Evolutionary conservation across 2,329 filamentous ascomycete genomes (phyloP).

Genomic region (Colletotrichum musicola): DNA sequence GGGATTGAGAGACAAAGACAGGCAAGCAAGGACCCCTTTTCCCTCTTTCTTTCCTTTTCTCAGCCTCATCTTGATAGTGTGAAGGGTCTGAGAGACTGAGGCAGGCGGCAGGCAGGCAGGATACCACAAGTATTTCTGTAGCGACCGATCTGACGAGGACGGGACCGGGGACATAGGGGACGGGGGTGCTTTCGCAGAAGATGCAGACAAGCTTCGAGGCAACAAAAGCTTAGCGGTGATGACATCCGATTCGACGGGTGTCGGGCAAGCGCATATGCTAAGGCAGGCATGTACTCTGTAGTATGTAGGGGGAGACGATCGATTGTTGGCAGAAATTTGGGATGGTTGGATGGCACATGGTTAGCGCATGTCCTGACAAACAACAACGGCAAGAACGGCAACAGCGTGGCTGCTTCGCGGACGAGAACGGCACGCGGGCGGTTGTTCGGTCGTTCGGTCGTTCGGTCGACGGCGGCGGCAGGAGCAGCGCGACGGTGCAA

Average conservation of each 20-base stretch:
- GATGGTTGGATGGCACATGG: not conserved
- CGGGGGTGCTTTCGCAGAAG: constrained; percentile 20
- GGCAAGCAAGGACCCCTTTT: not conserved
- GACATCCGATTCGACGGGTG: constrained; percentile 23
- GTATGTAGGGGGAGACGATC: not conserved
- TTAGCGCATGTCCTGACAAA: constrained; percentile 17
- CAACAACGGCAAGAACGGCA: constrained; percentile 29
- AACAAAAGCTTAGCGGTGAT: constrained; percentile 38
- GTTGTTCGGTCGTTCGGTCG: not conserved
- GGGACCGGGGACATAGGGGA: constrained; percentile 16
- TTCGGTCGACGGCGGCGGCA: not conserved
- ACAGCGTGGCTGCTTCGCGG: constrained; percentile 22
- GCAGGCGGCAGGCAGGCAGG: not conserved
- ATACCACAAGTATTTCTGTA: not conserved
- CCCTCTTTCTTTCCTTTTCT: constrained; percentile 6
- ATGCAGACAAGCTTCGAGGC: constrained; percentile 39
- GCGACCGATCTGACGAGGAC: constrained; percentile 8
- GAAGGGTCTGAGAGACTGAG: not conserved
- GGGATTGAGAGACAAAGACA: constrained; percentile 14
- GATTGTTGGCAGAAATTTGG: constrained; percentile 5
- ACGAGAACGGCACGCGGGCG: constrained; percentile 15
- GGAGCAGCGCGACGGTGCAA: too few species aligned
- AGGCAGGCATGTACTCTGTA: not conserved
- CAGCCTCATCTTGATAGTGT: not conserved
- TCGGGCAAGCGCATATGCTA: constrained; percentile 5